These are phyloP conservation scores for Megacollybia platyphylla DNA, from an alignment of 1,284 basidiomycete species.

Conservation along the genomic window DNA sequence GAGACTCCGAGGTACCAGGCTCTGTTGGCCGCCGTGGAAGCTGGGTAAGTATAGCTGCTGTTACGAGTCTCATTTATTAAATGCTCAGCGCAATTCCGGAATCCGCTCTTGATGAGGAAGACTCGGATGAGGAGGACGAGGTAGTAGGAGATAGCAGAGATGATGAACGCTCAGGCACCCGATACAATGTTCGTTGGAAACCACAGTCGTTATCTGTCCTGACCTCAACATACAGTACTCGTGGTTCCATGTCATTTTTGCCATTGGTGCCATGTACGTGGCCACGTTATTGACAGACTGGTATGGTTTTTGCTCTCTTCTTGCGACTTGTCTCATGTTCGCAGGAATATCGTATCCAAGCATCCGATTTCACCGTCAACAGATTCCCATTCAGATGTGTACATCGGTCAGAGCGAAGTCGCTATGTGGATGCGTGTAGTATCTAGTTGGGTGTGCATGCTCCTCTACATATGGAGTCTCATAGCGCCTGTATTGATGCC, in stretches of 20 bases:
- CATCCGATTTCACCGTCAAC: slow-evolving; percentile 27
- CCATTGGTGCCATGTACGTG: slow-evolving; percentile 95
- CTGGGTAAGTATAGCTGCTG: slow-evolving; percentile 44
- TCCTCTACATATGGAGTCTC: slow-evolving; percentile 84
- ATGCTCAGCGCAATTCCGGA: slow-evolving; percentile 73
- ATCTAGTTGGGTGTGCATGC: slow-evolving; percentile 89
- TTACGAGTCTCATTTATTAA: too few species aligned
- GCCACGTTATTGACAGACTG: slow-evolving; percentile 98
- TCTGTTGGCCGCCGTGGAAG: slow-evolving; percentile 89
- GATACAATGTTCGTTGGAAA: slow-evolving; percentile 69
- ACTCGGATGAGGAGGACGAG: slow-evolving; percentile 69
- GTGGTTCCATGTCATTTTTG: slow-evolving; percentile 98
- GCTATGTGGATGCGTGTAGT: slow-evolving; percentile 99
- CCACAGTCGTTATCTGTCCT: not conserved
- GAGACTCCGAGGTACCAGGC: slow-evolving; percentile 93
- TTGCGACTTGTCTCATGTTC: slow-evolving; percentile 3
- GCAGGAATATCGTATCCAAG: slow-evolving; percentile 65
- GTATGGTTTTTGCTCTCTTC: slow-evolving; percentile 32
- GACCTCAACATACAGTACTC: slow-evolving; percentile 52
- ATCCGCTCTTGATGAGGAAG: slow-evolving; percentile 79
- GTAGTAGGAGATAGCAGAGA: slow-evolving; percentile 69
- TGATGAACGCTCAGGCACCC: slow-evolving; percentile 93
- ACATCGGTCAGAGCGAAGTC: slow-evolving; percentile 89
- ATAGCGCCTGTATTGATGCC: slow-evolving; percentile 85
- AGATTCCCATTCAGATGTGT: slow-evolving; percentile 65